A percentile compares a stretch with the other conserved stretches of the same genome.
Conservation (phyloP, 495 filamentous ascomycete genomes). For the Penicillium atrosanguineum region DNA sequence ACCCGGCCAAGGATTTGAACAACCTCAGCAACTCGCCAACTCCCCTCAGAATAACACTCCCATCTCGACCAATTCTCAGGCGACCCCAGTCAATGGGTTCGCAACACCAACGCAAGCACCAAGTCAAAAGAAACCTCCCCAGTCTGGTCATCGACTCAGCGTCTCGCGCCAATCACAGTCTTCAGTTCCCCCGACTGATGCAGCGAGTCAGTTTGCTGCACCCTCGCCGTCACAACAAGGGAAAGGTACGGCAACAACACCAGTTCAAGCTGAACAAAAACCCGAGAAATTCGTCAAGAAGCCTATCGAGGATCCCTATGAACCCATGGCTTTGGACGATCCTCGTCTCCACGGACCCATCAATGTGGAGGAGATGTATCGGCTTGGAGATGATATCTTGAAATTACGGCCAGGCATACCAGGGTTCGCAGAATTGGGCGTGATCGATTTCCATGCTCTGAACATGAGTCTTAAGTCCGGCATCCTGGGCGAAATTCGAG, state of each 20-base stretch:
- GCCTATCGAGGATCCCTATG: slow-evolving; percentile 44
- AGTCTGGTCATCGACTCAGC: slow-evolving; percentile 37
- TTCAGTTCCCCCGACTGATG: slow-evolving; percentile 32
- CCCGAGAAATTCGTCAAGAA: slow-evolving; percentile 48
- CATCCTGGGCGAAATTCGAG: slow-evolving; percentile 79
- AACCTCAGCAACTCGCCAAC: slow-evolving; percentile 32
- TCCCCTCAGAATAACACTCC: slow-evolving; percentile 37
- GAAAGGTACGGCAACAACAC: slow-evolving; percentile 35
- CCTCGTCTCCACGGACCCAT: slow-evolving; percentile 63
- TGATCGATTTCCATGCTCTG: slow-evolving; percentile 88
- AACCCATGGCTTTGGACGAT: slow-evolving; percentile 58
- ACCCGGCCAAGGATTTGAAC: slow-evolving; percentile 31
- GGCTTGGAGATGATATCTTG: slow-evolving; percentile 61
- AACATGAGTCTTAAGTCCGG: slow-evolving; percentile 91
- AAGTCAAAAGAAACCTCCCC: slow-evolving; percentile 36
- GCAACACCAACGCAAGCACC: slow-evolving; percentile 41
- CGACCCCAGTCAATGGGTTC: slow-evolving; percentile 40
- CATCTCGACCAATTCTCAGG: slow-evolving; percentile 32
- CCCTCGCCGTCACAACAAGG: slow-evolving; percentile 36
- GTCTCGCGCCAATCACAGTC: slow-evolving; percentile 40
- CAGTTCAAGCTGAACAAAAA: slow-evolving; percentile 48
- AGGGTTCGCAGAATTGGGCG: slow-evolving; percentile 70
- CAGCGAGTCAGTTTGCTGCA: slow-evolving; percentile 27
- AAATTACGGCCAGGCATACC: slow-evolving; percentile 71
- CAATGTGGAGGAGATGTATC: slow-evolving; percentile 56